phyloP scores from a whole-genome alignment of 73 alveolate genomes.

The Paramecium bursaria region DNA sequence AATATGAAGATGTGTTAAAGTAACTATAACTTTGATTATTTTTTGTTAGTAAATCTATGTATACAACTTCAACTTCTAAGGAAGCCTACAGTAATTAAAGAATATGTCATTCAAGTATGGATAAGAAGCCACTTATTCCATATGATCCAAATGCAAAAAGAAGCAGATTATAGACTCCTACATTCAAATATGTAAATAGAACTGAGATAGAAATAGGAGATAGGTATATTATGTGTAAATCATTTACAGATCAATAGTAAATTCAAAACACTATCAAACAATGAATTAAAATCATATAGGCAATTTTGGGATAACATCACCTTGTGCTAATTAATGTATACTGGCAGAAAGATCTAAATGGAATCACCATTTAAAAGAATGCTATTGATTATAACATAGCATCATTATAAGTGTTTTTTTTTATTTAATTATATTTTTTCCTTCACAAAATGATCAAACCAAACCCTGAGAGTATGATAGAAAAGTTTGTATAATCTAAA shows the following conservation, averaged over 20 bases:
- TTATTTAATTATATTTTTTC: too few species aligned
- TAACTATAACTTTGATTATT: not conserved
- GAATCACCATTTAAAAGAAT: too few species aligned
- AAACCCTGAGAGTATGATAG: constrained; percentile 42
- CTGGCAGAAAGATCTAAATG: constrained; percentile 45
- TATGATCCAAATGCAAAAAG: constrained; percentile 24
- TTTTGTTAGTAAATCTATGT: constrained; percentile 43
- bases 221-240: constrained; percentile 12
- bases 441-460: constrained; percentile 36
- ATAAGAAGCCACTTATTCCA: constrained; percentile 41
- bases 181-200: not conserved
- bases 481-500: constrained; percentile 36
- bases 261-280: constrained; percentile 7
- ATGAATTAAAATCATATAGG: constrained; percentile 26
- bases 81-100: constrained; percentile 38
- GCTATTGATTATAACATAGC: too few species aligned
- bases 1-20: constrained; percentile 37
- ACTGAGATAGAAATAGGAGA: constrained; percentile 52
- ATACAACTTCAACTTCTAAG: constrained; percentile 42
- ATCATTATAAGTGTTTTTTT: too few species aligned
- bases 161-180: constrained; percentile 19
- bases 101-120: constrained; percentile 52
- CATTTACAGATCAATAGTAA: not conserved
- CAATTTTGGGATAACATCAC: constrained; percentile 44
- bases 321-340: constrained; percentile 32